Base-by-base conservation (phyloP, 371 early-diverging fungal species). In the Smittium mucronatum region DNA sequence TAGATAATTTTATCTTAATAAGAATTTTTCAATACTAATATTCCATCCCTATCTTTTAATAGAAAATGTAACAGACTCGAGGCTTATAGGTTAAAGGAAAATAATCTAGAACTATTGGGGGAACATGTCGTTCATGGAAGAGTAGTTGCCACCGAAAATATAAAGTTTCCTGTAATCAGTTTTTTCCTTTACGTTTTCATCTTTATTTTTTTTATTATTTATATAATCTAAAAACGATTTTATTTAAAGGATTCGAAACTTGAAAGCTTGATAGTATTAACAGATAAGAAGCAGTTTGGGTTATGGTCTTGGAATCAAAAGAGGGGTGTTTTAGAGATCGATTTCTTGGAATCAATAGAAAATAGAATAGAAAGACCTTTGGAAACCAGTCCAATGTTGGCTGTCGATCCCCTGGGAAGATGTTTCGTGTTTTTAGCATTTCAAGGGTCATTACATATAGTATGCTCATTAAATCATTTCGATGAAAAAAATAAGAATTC, bases 261-360 rank as follows among this genome's bases (percentile, higher is more conserved):
- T 2, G 65, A 65, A 26, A 65, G 36, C n/a, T 15, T 65, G 11
- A 36, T 65, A n/a, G 65, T 33, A n/a, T n/a, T 65, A n/a, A 34
- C 65, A 5, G 65, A 65, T 32, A 65, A 65, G n/a, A 65, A 65
- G 34, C 65, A 65, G 34, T 65, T 65, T 65, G 65, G 34, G 5
- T 32, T 65, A 65, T 65, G 65, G 65, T n/a, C n/a, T 15, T 65
- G 65, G 65, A 65, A 36, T 65, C 8, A 17, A 36, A 34, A 33
- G 1, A 65, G 2, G 30, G 36, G 65, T 5, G 36, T 32, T 5
- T 33, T 65, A 2, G 65, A 31, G 34, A 88, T 91, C 0, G 89
- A 89, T 73, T 79, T 81, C 34, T 78, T 76, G n/a, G 90, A 89
- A 35, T 83, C 84, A 66, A 73, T 89, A 21, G 70, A 72, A 17